Evolutionary conservation across 345 rosid species (phyloP).

Genomic region (Gossypium thurberi): DNA sequence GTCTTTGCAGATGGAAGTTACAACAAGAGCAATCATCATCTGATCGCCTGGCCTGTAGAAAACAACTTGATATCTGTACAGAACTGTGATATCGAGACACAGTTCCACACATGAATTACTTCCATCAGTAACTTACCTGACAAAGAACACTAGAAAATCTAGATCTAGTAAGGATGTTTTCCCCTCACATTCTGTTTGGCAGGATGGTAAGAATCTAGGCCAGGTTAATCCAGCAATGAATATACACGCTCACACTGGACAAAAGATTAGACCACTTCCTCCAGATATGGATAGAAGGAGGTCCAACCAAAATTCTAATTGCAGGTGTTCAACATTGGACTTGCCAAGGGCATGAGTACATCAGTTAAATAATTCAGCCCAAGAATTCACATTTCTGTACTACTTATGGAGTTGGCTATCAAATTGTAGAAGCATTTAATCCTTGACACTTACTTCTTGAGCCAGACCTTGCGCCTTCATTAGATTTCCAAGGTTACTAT

Average conservation of each 20-base stretch:
- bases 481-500: constrained; percentile 85
- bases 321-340: constrained; percentile 5
- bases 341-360: not conserved
- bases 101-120: constrained; percentile 57
- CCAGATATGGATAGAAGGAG: constrained; percentile 3
- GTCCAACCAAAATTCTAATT: constrained; percentile 10
- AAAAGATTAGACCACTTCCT: constrained; percentile 5
- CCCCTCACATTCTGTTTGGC: not conserved
- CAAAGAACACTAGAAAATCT: constrained; percentile 4
- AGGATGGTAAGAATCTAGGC: not conserved
- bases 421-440: constrained; percentile 2
- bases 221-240: constrained; percentile 9
- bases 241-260: not conserved
- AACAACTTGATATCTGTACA: constrained; percentile 59
- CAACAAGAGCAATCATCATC: constrained; percentile 81
- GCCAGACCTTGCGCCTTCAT: constrained; percentile 94
- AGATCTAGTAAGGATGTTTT: constrained; percentile 14
- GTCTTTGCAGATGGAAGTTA: constrained; percentile 63
- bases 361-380: constrained; percentile 12
- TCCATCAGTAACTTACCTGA: constrained; percentile 55
- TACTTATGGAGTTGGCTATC: not conserved
- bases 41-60: constrained; percentile 62
- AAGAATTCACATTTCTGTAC: not conserved
- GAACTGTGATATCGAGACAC: constrained; percentile 48
- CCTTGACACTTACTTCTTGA: constrained; percentile 74